These are phyloP conservation scores for Coemansia sp. DNA, from an alignment of 192 early-diverging fungal species.

Conservation along the genomic window DNA sequence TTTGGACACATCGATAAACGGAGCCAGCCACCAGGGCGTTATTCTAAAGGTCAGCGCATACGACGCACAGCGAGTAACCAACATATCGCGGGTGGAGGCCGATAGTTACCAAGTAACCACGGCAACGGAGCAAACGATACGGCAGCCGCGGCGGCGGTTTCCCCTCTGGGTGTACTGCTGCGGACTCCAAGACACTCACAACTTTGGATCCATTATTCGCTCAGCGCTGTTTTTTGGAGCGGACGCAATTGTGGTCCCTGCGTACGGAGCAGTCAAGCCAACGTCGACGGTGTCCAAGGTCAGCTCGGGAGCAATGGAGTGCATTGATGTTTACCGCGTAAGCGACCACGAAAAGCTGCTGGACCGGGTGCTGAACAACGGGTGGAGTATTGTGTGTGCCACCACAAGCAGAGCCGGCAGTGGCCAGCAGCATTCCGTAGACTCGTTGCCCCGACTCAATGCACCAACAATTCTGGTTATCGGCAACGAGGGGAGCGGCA, in stretches of 20 bases:
- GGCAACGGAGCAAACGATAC: background rate
- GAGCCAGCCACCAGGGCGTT: conserved; percentile 33
- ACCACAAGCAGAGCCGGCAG: background rate
- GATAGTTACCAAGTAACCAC: conserved; percentile 19
- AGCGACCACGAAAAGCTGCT: conserved; percentile 5
- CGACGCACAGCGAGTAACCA: background rate
- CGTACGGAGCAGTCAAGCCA: conserved; percentile 9
- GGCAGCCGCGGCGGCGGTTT: conserved; percentile 22
- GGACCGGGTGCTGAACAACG: conserved; percentile 1
- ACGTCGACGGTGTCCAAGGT: conserved; percentile 36
- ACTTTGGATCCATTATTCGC: conserved; percentile 46
- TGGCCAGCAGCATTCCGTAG: background rate
- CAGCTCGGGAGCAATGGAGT: conserved; percentile 48
- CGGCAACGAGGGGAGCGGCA: conserved; percentile 38
- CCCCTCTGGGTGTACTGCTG: conserved; percentile 40
- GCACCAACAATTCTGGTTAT: conserved; percentile 41
- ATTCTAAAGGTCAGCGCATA: conserved; percentile 12
- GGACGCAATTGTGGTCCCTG: conserved; percentile 26
- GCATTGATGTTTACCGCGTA: conserved; percentile 15
- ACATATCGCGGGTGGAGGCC: conserved; percentile 10
- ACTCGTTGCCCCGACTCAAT: conserved; percentile 11
- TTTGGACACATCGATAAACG: conserved; percentile 1
- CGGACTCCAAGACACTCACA: conserved; percentile 37
- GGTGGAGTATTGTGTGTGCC: conserved; percentile 40
- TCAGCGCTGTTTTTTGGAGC: conserved; percentile 53